Evolutionary conservation across 1,284 basidiomycete genomes (phyloP), one percentile per base, ranked within the genome.

Genomic region (Heterobasidion annosum): DNA sequence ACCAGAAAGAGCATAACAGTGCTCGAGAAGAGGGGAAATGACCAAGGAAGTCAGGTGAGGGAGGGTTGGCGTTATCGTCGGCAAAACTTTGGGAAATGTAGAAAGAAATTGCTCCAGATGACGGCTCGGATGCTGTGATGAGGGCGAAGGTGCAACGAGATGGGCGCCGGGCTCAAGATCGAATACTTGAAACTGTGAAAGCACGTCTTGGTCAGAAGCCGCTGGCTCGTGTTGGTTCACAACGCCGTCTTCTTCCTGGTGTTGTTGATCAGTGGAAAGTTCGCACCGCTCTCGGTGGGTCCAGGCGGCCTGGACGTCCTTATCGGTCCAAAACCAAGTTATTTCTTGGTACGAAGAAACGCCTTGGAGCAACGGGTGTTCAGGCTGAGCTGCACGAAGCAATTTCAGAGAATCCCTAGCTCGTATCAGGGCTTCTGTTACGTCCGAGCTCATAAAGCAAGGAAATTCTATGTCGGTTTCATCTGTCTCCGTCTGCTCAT

Each of bases 391-490:
- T 18, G 76, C 72, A 50, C 72, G 73, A 0, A 91, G 71, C 3
- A 91, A 69, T 33, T 75, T 71, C 7, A 91, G 67, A 0, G 88
- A 90, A 58, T 78, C 81, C 58, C 78, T 78, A 0, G 88, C 86
- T 7, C 77, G 75, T 6, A 78, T 74, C 2, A 91, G 66, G 7
- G 78, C 72, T 48, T 74, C 72, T 5, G 73, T 66, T 35, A 85
- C 64, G 7, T 72, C 70, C 0, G 63, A 57, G 4, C 77, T 73
- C 55, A 90, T 75, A 65, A 91, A 90, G 12, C 65, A 66, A 0
- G 88, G 85, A 59, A 81, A 83, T 8, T 71, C 69, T 33, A 70
- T 67, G 8, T 63, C 50, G 9, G 53, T 53, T 47, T 72, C 67
- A 15, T 18, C 25, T 12, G 70, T 61, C 34, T 67, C 67, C 16